Evolutionary conservation across 495 filamentous ascomycete genomes (phyloP), one percentile per base, ranked within the genome.

Genomic region (Aspergillus haitiensis): DNA sequence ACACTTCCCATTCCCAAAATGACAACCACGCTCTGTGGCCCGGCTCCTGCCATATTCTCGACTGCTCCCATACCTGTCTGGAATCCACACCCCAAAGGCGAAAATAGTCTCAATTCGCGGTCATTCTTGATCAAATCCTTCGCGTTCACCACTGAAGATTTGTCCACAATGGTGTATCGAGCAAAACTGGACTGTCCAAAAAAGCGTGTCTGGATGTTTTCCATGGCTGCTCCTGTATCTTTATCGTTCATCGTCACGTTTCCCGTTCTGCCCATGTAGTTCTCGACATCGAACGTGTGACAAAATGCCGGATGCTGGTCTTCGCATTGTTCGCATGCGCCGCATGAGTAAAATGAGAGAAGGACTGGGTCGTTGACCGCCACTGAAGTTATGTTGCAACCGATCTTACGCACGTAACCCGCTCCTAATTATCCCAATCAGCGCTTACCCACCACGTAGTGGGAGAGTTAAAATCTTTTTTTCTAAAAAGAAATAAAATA

Each of bases 361-460:
- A 80, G 70, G 33, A 81, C 78, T 7, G 72, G 70, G 65, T 83
- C 81, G 13, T 80, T 80, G 2, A 67, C 55, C 21, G 56, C 37
- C 6, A 80, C 62, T 7, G 70, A 64, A 11, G 70, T 70, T n/a
- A 76, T 70, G 11, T 71, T 68, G 21, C 70, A 65, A 12, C 81
- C 80, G 10, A 76, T 46, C 13, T 62, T 67, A 13, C 73, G 57
- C 7, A 79, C 67, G 36, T 75, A 61, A 4, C 82, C 81, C 3
- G 78, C 72, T 44, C 81, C 70, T 69, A 39, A n/a, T 40, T n/a
- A 11, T n/a, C 0, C 9, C n/a, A 40, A 21, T 47, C 16, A 21
- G 7, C 18, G 12, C 36, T 11, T 13, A 42, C 7, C 34, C 15
- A 7, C 40, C 12, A 40, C 12, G 5, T 52, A 3, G 21, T 27